Evolutionary conservation across 352 stramenopile species (phyloP), one percentile per base, ranked within the genome.

Genomic region (Phytophthora meadii): DNA sequence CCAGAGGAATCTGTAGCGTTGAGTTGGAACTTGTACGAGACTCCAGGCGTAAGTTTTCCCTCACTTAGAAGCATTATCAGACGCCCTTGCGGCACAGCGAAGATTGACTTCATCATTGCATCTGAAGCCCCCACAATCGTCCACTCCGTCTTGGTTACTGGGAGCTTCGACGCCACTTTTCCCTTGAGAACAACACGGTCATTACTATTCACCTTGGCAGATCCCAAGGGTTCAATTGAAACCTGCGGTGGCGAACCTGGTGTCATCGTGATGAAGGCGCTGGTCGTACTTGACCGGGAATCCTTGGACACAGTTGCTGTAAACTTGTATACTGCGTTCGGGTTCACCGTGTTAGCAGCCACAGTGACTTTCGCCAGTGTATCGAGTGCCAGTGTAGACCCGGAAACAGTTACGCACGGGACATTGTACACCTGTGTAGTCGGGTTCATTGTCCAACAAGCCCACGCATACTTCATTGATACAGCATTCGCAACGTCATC

Each of bases 251-350:
- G 81, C 0, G 77, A 87, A 2, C 83, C 83, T 30, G 72, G 70
- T 5, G 72, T 77, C 36, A 87, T 61, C 9, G 76, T 72, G 50
- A 86, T 81, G 19, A 84, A 63, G 2, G 82, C 67, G 0, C 76
- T 83, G 0, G 77, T 45, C 2, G 46, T 65, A 5, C 68, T 79
- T 0, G 47, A 68, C 6, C 81, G 73, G 19, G 70, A 72, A 17
- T 80, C 75, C 42, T 92, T 89, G 17, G 61, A 60, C 7, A 70
- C 65, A 0, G 46, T 73, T 8, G 76, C 74, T 10, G 71, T 80
- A 44, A 90, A 87, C 47, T 84, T 79, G 61, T 89, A 87, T 40
- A 66, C 79, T 11, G 54, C 48, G n/a, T 80, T 87, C 15, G 76
- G 78, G 24, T 80, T 80, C 30, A 90, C 42, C 25, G 63, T 77